Conservation (phyloP, 371 early-diverging fungal genomes). For the Choanephora cucurbitarum region DNA sequence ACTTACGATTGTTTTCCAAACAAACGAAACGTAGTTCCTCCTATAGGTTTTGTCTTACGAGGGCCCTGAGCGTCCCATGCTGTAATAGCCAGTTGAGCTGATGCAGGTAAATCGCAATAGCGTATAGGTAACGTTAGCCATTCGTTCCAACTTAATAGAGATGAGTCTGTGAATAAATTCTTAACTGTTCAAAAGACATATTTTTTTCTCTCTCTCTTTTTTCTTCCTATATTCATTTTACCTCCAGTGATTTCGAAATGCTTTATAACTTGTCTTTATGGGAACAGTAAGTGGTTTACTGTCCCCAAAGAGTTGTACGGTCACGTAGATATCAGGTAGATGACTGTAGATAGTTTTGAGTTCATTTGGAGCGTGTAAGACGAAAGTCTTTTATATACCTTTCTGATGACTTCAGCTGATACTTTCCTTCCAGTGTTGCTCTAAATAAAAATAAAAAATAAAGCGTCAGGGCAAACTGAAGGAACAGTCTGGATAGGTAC, state of each 20-base stretch:
- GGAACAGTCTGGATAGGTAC: too few species aligned
- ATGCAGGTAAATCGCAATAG: slow-evolving; percentile 81
- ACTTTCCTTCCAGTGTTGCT: slow-evolving; percentile 47
- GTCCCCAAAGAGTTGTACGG: slow-evolving; percentile 77
- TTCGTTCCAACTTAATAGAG: slow-evolving; percentile 78
- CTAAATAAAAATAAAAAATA: slow-evolving; percentile 10
- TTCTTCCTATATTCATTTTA: too few species aligned
- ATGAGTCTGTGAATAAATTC: not conserved
- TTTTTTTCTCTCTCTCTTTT: too few species aligned
- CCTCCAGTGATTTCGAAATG: slow-evolving; percentile 59
- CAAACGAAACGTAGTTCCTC: slow-evolving; percentile 73
- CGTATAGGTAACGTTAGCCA: slow-evolving; percentile 88
- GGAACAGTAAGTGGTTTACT: slow-evolving; percentile 76
- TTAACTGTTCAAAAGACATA: too few species aligned
- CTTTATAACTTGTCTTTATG: slow-evolving; percentile 67
- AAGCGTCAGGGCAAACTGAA: too few species aligned
- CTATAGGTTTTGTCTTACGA: slow-evolving; percentile 70
- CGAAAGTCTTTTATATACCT: slow-evolving; percentile 11
- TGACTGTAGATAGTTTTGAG: too few species aligned
- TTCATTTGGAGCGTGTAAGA: too few species aligned
- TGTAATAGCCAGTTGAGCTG: slow-evolving; percentile 72
- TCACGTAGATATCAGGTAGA: slow-evolving; percentile 67
- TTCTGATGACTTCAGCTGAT: slow-evolving; percentile 10
- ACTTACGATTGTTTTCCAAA: slow-evolving; percentile 80
- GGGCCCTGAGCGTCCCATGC: slow-evolving; percentile 84